A percentile compares a stretch with the other conserved stretches of the same genome.
phyloP scores from a whole-genome alignment of 495 filamentous ascomycete genomes.

The Terfezia claveryi region DNA sequence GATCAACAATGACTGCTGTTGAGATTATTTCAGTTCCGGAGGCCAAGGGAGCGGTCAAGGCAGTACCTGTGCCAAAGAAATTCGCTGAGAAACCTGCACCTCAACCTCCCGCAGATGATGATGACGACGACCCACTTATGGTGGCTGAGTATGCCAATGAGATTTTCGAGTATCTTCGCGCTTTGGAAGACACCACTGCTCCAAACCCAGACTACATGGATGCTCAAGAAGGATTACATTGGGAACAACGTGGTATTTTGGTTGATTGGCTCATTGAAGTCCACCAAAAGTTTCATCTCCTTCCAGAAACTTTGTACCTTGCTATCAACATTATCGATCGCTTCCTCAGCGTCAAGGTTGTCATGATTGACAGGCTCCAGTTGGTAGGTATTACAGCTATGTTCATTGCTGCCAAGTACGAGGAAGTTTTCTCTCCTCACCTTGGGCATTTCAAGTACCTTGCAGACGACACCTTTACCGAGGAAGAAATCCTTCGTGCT shows the following conservation, averaged over 20 bases:
- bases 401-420: conserved; percentile 98
- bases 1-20: conserved; percentile 1
- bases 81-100: conserved; percentile 11
- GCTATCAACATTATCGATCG: conserved; percentile 96
- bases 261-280: conserved; percentile 98
- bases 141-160: conserved; percentile 91
- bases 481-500: conserved; percentile 86
- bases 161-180: conserved; percentile 88
- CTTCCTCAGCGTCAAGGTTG: conserved; percentile 80
- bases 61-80: conserved; percentile 1
- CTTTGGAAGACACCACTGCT: conserved; percentile 60
- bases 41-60: conserved; percentile 10
- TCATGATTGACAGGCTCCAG: conserved; percentile 84
- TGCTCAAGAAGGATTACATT: conserved; percentile 80
- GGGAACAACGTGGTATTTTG: conserved; percentile 95
- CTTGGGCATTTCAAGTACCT: conserved; percentile 92
- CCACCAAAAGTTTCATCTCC: conserved; percentile 84
- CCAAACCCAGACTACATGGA: conserved; percentile 89
- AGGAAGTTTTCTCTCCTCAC: conserved; percentile 91
- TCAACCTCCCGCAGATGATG: conserved; percentile 49
- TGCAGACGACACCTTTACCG: conserved; percentile 90
- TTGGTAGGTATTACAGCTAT: conserved; percentile 94
- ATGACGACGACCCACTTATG: conserved; percentile 85
- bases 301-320: conserved; percentile 94
- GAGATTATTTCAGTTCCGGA: conserved; percentile 4